Conservation (phyloP, 2,329 filamentous ascomycete genomes). For the Apiospora arundinis region DNA sequence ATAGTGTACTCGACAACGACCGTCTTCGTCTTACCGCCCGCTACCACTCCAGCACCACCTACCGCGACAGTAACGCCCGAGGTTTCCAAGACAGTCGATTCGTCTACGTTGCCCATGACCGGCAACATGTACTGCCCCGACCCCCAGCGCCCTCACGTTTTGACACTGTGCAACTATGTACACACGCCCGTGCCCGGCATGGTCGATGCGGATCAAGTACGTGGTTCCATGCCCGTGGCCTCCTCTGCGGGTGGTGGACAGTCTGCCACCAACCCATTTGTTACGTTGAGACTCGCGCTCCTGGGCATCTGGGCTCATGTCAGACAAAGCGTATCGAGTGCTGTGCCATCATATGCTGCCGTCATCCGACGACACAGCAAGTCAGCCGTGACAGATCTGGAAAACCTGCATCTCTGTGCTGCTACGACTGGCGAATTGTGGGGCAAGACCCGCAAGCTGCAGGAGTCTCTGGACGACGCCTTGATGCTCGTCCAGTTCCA, state of each 20-base stretch:
- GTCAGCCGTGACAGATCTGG: not conserved
- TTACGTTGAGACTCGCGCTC: not conserved
- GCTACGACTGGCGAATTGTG: not conserved
- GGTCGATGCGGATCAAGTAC: constrained; percentile 2
- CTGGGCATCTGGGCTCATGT: not conserved
- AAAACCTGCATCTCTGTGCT: not conserved
- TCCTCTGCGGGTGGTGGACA: not conserved
- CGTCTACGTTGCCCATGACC: constrained; percentile 6
- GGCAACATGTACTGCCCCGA: constrained; percentile 23
- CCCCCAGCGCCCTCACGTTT: constrained; percentile 20
- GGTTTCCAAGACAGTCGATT: not conserved
- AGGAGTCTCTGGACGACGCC: constrained; percentile 8
- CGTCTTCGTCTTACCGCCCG: not conserved
- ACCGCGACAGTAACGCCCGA: not conserved
- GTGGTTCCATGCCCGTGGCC: not conserved
- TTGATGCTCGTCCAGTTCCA: constrained; percentile 14
- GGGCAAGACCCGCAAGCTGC: constrained; percentile 16
- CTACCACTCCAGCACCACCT: not conserved
- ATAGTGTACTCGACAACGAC: not conserved
- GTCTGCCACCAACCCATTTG: constrained; percentile 3
- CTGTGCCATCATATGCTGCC: not conserved
- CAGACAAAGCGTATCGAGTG: not conserved
- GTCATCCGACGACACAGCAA: not conserved
- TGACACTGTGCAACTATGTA: constrained; percentile 18
- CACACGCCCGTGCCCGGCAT: constrained; percentile 22